Conservation (phyloP, 441 rosid species). For the Populus trichocarpa region DNA sequence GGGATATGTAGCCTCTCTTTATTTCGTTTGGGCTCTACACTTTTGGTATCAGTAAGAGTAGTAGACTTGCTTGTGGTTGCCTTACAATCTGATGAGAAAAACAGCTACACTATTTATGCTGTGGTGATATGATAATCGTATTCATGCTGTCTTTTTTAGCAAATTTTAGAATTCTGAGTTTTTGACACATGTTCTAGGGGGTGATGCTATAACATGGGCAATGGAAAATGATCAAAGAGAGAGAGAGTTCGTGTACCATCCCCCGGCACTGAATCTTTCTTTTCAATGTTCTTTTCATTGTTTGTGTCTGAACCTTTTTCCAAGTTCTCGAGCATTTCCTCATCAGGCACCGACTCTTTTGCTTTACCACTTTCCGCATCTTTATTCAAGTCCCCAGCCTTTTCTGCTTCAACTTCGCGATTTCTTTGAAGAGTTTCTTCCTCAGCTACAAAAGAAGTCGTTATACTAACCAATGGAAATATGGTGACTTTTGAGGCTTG, state of each 20-base stretch:
- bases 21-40: constrained; percentile 12
- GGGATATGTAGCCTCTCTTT: constrained; percentile 61
- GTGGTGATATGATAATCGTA: background rate
- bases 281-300: constrained; percentile 13
- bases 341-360: constrained; percentile 41
- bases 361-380: constrained; percentile 30
- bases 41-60: constrained; percentile 12
- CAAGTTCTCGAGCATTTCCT: constrained; percentile 47
- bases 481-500: constrained; percentile 95
- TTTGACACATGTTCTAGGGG: background rate
- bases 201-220: background rate
- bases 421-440: constrained; percentile 62
- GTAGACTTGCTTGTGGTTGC: constrained; percentile 21
- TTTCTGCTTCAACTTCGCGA: constrained; percentile 20
- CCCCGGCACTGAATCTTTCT: constrained; percentile 16
- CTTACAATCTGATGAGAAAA: constrained; percentile 29
- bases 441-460: constrained; percentile 97
- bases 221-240: background rate
- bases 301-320: constrained; percentile 41
- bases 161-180: background rate
- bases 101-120: background rate
- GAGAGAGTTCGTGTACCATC: constrained; percentile 25
- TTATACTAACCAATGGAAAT: constrained; percentile 89
- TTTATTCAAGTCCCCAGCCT: constrained; percentile 31
- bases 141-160: background rate